These are phyloP conservation scores for Orbilia quercus DNA, from an alignment of 2,329 filamentous ascomycete genomes.

Conservation along the genomic window DNA sequence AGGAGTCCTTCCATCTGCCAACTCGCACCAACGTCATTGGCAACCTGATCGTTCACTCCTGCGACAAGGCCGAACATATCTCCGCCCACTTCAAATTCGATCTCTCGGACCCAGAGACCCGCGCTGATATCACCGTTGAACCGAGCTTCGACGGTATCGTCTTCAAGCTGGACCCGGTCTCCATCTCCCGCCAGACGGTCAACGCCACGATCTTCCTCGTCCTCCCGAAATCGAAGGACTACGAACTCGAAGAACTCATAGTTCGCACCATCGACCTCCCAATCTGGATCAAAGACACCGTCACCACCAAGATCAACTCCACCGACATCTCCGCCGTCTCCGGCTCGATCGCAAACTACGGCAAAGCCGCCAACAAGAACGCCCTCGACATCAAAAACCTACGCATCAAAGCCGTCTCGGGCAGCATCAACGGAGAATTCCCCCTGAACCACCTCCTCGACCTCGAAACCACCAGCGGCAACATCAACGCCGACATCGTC, in stretches of 20 bases:
- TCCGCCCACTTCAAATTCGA: slow-evolving; percentile 47
- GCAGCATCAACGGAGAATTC: slow-evolving; percentile 44
- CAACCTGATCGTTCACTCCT: slow-evolving; percentile 42
- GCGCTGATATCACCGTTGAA: slow-evolving; percentile 15
- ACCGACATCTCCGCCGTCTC: slow-evolving; percentile 31
- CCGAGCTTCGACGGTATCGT: slow-evolving; percentile 29
- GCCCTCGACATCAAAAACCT: slow-evolving; percentile 40
- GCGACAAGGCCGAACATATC: slow-evolving; percentile 43
- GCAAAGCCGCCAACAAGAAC: slow-evolving; percentile 30
- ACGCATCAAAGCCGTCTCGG: slow-evolving; percentile 29
- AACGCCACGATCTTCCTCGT: slow-evolving; percentile 48
- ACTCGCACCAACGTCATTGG: slow-evolving; percentile 37
- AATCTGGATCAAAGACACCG: slow-evolving; percentile 39
- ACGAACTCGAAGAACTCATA: slow-evolving; percentile 21
- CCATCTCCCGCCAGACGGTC: slow-evolving; percentile 17
- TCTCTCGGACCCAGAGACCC: slow-evolving; percentile 23
- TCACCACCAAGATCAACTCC: slow-evolving; percentile 31
- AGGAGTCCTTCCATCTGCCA: slow-evolving; percentile 36
- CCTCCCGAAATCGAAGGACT: slow-evolving; percentile 27
- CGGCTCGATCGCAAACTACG: slow-evolving; percentile 26
- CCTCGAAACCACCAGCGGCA: slow-evolving; percentile 37
- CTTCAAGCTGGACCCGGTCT: slow-evolving; percentile 43
- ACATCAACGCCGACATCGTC: slow-evolving; percentile 32
- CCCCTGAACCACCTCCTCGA: slow-evolving; percentile 38
- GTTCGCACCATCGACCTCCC: slow-evolving; percentile 33